Conservation (phyloP, 1,284 basidiomycete genomes). For the Heterobasidion parviporum region DNA sequence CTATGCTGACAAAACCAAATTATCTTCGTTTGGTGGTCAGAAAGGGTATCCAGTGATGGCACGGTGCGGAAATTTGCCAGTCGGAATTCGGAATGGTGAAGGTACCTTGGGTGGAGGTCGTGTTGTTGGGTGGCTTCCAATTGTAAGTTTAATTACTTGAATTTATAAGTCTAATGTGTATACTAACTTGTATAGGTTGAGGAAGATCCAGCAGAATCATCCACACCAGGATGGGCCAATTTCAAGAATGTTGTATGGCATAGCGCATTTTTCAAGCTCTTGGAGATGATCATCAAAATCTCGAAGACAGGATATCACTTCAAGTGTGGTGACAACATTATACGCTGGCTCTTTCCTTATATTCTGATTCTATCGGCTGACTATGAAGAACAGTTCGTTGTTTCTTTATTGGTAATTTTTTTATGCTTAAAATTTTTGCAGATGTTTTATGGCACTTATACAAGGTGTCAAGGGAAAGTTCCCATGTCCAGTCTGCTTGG, state of each 20-base stretch:
- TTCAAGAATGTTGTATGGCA: background rate
- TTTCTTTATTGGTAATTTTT: background rate
- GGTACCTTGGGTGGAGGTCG: background rate
- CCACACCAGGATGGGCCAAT: background rate
- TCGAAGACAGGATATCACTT: background rate
- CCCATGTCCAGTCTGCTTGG: background rate
- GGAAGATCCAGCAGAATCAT: background rate
- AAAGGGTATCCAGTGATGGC: background rate
- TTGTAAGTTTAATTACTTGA: background rate
- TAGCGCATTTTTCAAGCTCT: background rate
- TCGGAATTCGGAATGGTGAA: background rate
- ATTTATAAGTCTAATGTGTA: background rate
- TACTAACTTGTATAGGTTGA: background rate
- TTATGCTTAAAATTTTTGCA: background rate
- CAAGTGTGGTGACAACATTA: background rate
- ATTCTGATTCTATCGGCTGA: background rate
- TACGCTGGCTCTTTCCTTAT: background rate
- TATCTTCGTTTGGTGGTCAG: background rate
- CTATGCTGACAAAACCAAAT: background rate
- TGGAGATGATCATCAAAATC: background rate
- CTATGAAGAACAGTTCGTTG: background rate
- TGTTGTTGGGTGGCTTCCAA: background rate
- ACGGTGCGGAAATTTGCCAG: background rate
- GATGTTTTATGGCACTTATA: background rate
- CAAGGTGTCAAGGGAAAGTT: background rate